Evolutionary conservation across 169 alveolate species (phyloP).

Genomic region (Blepharisma undulans): DNA sequence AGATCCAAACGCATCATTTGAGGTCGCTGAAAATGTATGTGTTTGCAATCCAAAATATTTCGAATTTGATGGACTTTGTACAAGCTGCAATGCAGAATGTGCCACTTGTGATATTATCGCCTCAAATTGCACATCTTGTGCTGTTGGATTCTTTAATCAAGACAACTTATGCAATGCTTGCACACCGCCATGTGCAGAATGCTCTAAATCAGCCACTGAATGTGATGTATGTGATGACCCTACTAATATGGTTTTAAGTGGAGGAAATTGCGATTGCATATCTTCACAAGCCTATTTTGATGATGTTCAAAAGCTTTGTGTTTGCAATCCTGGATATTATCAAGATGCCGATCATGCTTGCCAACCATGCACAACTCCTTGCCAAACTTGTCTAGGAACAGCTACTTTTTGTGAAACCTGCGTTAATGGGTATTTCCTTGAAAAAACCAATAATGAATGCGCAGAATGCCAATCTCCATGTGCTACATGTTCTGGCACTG

Average conservation of each 20-base stretch:
- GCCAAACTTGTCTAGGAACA: neutral
- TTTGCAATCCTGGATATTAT: neutral
- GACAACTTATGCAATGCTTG: neutral
- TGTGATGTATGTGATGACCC: neutral
- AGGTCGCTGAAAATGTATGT: neutral
- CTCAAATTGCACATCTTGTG: neutral
- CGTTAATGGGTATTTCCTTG: neutral
- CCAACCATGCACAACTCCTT: neutral
- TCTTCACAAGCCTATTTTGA: neutral
- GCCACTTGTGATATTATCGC: neutral
- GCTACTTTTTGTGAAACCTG: neutral
- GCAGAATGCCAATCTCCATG: neutral
- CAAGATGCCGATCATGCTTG: neutral
- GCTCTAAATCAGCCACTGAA: neutral
- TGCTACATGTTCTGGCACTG: neutral
- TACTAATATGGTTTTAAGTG: neutral
- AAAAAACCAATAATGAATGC: neutral
- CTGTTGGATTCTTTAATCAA: neutral
- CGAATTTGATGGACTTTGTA: neutral
- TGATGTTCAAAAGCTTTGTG: neutral
- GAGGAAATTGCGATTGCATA: neutral
- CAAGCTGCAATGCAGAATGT: neutral
- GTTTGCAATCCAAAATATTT: neutral
- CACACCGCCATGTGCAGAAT: neutral
- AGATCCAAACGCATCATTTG: neutral